These are phyloP conservation scores for Asterionellopsis glacialis DNA, from an alignment of 108 stramenopile genomes.

Conservation along the genomic window DNA sequence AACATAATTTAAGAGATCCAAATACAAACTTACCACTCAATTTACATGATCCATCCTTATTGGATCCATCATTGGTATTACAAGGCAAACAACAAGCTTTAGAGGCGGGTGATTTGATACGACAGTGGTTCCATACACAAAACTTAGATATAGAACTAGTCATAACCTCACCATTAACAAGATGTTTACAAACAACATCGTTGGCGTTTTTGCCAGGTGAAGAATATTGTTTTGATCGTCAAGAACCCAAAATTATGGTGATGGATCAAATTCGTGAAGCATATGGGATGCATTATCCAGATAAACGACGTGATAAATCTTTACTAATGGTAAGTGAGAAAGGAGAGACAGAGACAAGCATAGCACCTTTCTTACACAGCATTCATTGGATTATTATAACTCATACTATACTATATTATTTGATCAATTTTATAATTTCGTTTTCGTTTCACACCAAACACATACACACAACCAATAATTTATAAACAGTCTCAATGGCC, in stretches of 20 bases:
- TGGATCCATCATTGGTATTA: constrained; percentile 58
- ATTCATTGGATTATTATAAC: background rate
- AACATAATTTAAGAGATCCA: constrained; percentile 55
- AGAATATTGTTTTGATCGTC: constrained; percentile 10
- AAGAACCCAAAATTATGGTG: constrained; percentile 32
- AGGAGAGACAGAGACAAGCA: no score
- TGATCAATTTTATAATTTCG: background rate
- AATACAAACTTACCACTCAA: constrained; percentile 33
- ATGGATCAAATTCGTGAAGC: constrained; percentile 69
- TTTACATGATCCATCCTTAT: constrained; percentile 32
- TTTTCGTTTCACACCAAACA: no score
- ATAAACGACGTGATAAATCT: constrained; percentile 31
- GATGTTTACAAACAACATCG: constrained; percentile 72
- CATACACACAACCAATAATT: constrained; percentile 4
- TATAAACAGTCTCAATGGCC: constrained; percentile 38
- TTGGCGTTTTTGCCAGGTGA: constrained; percentile 54
- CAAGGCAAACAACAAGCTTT: constrained; percentile 54
- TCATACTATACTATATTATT: constrained; percentile 1
- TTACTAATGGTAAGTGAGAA: constrained; percentile 34
- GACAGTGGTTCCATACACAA: constrained; percentile 10
- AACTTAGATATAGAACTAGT: constrained; percentile 24
- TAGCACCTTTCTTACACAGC: background rate
- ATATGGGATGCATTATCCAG: constrained; percentile 70
- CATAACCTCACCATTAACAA: constrained; percentile 50
- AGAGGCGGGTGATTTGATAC: constrained; percentile 20